phyloP scores from a whole-genome alignment of 202 grass and related monocot genomes.

The Carex sylvatica region DNA sequence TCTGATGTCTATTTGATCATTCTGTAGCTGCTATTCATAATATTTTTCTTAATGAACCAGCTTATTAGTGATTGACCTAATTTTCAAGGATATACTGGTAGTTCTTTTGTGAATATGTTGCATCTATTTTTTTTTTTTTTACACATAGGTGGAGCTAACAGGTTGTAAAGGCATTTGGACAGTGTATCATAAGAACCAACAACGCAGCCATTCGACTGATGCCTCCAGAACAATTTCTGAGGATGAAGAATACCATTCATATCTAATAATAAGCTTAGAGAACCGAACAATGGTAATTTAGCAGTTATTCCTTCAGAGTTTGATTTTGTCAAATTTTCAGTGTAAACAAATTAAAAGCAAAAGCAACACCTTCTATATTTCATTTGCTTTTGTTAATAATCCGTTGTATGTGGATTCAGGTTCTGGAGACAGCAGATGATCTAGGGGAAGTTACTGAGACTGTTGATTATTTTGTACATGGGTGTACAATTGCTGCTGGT shows the following conservation, averaged over 20 bases:
- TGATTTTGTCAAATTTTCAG: slow-evolving; percentile 20
- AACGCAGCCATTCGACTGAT: slow-evolving; percentile 55
- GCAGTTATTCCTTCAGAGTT: slow-evolving; percentile 6
- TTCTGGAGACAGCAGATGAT: slow-evolving; percentile 97
- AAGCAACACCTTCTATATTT: neutral
- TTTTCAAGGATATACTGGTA: neutral
- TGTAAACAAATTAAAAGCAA: slow-evolving; percentile 2
- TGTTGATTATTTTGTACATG: slow-evolving; percentile 96
- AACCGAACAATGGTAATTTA: slow-evolving; percentile 77
- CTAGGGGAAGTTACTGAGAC: slow-evolving; percentile 97
- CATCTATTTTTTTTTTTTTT: slow-evolving; percentile 10
- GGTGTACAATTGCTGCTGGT: slow-evolving; percentile 76
- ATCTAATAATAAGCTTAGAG: slow-evolving; percentile 97
- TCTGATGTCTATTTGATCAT: slow-evolving; percentile 1
- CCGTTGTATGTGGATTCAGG: slow-evolving; percentile 43
- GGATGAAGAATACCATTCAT: slow-evolving; percentile 95
- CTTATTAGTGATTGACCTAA: neutral
- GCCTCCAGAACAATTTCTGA: slow-evolving; percentile 36
- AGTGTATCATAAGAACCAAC: slow-evolving; percentile 92
- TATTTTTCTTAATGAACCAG: neutral
- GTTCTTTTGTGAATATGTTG: neutral
- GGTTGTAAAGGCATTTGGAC: slow-evolving; percentile 98
- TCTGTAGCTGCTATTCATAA: neutral
- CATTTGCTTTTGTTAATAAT: slow-evolving; percentile 1
- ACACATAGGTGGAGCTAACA: slow-evolving; percentile 70